Conservation (phyloP, 768 basidiomycete genomes). For the Steccherinum ochraceum region DNA sequence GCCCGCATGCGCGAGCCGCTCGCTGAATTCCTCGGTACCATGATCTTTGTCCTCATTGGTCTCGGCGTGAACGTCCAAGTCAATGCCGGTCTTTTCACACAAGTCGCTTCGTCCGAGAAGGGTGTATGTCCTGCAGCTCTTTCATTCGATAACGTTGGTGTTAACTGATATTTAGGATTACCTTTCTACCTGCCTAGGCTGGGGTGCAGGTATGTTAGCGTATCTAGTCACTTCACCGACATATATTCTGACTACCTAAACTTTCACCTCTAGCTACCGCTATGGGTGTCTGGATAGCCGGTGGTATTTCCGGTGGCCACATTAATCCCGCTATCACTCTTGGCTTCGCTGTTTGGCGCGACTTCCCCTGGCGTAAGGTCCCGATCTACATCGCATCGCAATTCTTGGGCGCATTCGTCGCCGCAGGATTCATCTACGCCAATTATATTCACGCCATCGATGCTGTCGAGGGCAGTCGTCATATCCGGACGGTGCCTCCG, state of each 20-base stretch:
- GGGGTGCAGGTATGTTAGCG: slow-evolving; percentile 38
- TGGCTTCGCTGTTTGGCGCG: slow-evolving; percentile 58
- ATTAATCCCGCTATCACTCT: slow-evolving; percentile 51
- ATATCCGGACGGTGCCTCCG: slow-evolving; percentile 46
- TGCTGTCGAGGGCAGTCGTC: slow-evolving; percentile 48
- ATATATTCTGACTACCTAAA: slow-evolving; percentile 1
- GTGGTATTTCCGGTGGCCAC: slow-evolving; percentile 68
- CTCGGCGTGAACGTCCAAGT: slow-evolving; percentile 9
- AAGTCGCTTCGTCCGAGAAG: slow-evolving; percentile 21
- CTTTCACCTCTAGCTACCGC: slow-evolving; percentile 36
- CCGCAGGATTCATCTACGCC: slow-evolving; percentile 53
- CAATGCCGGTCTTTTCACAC: slow-evolving; percentile 1
- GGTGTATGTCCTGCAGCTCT: slow-evolving; percentile 36
- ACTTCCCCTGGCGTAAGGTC: slow-evolving; percentile 78
- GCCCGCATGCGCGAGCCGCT: slow-evolving; percentile 47
- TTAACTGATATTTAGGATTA: slow-evolving; percentile 29
- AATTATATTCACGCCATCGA: slow-evolving; percentile 67
- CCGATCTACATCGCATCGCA: slow-evolving; percentile 63
- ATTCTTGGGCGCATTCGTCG: slow-evolving; percentile 54
- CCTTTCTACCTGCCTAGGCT: slow-evolving; percentile 47
- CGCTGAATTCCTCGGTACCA: slow-evolving; percentile 26
- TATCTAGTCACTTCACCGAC: not conserved
- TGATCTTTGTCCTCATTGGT: slow-evolving; percentile 12
- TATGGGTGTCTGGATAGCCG: slow-evolving; percentile 62
- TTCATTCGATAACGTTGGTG: not conserved